Evolutionary conservation across 2,329 filamentous ascomycete species (phyloP).

Genomic region (Eutypa lata): DNA sequence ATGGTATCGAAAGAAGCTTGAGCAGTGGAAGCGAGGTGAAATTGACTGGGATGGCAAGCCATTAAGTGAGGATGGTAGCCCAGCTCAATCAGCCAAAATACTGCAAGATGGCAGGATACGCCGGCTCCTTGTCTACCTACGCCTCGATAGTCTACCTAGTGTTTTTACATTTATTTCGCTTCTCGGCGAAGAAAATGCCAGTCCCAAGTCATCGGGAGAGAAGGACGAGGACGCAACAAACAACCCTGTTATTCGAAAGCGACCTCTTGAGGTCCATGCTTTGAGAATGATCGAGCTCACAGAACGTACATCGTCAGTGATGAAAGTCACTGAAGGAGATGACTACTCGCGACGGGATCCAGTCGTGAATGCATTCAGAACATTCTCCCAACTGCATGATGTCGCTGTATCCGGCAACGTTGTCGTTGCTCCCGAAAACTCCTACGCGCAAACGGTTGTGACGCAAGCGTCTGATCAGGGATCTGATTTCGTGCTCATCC

Average conservation of each 20-base stretch:
- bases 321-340: constrained; percentile 83
- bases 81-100: constrained; percentile 26
- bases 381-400: constrained; percentile 81
- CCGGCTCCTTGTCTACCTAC: constrained; percentile 74
- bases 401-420: constrained; percentile 80
- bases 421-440: constrained; percentile 71
- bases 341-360: constrained; percentile 73
- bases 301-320: constrained; percentile 90
- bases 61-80: constrained; percentile 38
- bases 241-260: constrained; percentile 29
- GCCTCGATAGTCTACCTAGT: constrained; percentile 79
- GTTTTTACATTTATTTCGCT: constrained; percentile 80
- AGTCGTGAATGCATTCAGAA: constrained; percentile 86
- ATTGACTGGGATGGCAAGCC: constrained; percentile 81
- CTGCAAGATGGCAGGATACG: constrained; percentile 44
- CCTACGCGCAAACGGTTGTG: constrained; percentile 75
- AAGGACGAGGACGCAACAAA: constrained; percentile 20
- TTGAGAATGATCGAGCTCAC: constrained; percentile 84
- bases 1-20: constrained; percentile 72
- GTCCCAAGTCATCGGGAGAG: constrained; percentile 10
- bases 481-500: constrained; percentile 75
- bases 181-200: constrained; percentile 52
- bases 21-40: constrained; percentile 55
- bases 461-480: constrained; percentile 66
- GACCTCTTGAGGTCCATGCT: constrained; percentile 72